A percentile compares a stretch with the other conserved stretches of the same genome.
phyloP scores from a whole-genome alignment of 2,329 filamentous ascomycete genomes.

The Alternaria metachromatica region DNA sequence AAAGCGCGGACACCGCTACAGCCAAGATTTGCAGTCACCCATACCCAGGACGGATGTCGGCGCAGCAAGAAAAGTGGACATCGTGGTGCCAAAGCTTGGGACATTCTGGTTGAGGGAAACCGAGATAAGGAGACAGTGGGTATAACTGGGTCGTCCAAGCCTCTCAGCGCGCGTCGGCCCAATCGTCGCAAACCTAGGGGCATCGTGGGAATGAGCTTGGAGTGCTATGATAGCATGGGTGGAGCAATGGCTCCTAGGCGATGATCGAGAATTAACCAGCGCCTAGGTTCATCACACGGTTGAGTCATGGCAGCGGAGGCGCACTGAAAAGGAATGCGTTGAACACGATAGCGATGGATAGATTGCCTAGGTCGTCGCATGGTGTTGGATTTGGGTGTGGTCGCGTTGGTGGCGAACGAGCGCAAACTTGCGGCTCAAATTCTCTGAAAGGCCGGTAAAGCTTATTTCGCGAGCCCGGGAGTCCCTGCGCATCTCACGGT shows the following conservation, averaged over 20 bases:
- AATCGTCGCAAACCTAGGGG: constrained; percentile 31
- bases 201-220: constrained; percentile 27
- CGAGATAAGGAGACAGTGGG: constrained; percentile 45
- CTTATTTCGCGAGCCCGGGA: constrained; percentile 26
- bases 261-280: constrained; percentile 20
- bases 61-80: constrained; percentile 41
- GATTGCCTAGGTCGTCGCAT: constrained; percentile 10
- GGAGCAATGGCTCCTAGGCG: constrained; percentile 14
- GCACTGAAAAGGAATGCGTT: constrained; percentile 1
- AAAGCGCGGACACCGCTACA: constrained; percentile 22
- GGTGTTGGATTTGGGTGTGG: constrained; percentile 18
- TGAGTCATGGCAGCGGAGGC: constrained; percentile 6
- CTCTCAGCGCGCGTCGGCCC: constrained; percentile 32
- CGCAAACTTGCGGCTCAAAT: constrained; percentile 37
- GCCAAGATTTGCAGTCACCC: constrained; percentile 32
- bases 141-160: constrained; percentile 42
- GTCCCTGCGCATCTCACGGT: constrained; percentile 31
- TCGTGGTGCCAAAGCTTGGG: constrained; percentile 28
- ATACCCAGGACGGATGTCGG: constrained; percentile 26
- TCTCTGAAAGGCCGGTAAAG: constrained; percentile 26
- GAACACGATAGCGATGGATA: neutral
- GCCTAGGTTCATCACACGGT: neutral
- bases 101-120: constrained; percentile 36
- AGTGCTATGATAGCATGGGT: constrained; percentile 18
- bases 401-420: constrained; percentile 28